phyloP scores from a whole-genome alignment of 192 early-diverging fungal species.

The Rhizophagus sp. region DNA sequence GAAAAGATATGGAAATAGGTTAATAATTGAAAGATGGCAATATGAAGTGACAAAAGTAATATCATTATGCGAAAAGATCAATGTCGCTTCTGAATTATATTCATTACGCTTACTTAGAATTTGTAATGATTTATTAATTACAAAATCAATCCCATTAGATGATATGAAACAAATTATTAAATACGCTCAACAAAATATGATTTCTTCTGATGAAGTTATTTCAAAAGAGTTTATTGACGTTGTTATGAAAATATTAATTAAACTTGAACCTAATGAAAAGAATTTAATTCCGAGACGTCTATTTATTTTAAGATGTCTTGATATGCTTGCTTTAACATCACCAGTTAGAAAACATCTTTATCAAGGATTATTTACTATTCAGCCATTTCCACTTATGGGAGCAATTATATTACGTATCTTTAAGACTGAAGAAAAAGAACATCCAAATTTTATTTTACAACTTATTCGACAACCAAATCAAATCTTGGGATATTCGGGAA shows the following conservation, averaged over 20 bases:
- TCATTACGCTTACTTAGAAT: conserved; percentile 9
- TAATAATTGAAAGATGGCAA: conserved; percentile 7
- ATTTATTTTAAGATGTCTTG: conserved; percentile 13
- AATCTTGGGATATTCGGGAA: not conserved
- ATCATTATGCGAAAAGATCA: conserved; percentile 8
- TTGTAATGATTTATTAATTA: conserved; percentile 26
- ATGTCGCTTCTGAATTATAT: not conserved
- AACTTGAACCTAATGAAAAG: not conserved
- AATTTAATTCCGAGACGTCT: conserved; percentile 9
- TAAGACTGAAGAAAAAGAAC: not conserved
- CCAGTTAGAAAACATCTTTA: conserved; percentile 7
- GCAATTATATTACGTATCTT: conserved; percentile 19
- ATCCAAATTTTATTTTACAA: not conserved
- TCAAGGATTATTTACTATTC: conserved; percentile 5
- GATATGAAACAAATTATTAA: conserved; percentile 2
- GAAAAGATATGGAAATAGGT: not conserved
- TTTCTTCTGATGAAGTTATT: not conserved
- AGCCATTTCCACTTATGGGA: conserved; percentile 3
- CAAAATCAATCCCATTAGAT: conserved; percentile 1
- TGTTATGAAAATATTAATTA: conserved; percentile 7
- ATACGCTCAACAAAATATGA: not conserved
- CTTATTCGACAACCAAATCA: not conserved
- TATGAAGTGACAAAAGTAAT: conserved; percentile 8
- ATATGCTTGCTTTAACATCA: conserved; percentile 12
- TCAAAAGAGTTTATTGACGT: not conserved